Conservation (phyloP, 345 rosid species). For the Salix caprea region DNA sequence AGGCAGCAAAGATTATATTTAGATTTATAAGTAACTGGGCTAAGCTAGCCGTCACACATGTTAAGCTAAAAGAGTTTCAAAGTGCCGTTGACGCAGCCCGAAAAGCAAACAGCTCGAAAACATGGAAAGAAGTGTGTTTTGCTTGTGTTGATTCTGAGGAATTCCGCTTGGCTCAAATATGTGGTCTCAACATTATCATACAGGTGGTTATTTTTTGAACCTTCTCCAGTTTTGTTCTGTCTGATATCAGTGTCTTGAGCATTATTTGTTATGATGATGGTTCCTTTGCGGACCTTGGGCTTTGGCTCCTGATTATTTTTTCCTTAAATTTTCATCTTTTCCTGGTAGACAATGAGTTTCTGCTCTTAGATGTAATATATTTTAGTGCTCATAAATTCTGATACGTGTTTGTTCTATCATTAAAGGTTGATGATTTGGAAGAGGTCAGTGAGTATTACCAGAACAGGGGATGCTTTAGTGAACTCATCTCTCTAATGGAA, state of each 20-base stretch:
- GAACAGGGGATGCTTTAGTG: constrained; percentile 93
- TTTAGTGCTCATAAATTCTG: neutral
- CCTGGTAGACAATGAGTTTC: neutral
- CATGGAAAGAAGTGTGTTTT: constrained; percentile 96
- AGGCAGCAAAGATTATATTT: constrained; percentile 91
- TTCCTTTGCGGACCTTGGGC: neutral
- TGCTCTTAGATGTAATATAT: neutral
- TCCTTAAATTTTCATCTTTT: neutral
- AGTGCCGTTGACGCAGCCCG: constrained; percentile 98
- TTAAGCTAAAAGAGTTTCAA: constrained; percentile 86
- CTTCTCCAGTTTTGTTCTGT: neutral
- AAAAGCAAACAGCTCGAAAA: constrained; percentile 94
- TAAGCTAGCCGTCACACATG: constrained; percentile 86
- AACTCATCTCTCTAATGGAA: constrained; percentile 91
- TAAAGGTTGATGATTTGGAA: constrained; percentile 89
- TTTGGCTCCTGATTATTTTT: neutral
- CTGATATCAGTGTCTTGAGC: neutral
- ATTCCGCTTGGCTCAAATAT: constrained; percentile 86
- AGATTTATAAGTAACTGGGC: constrained; percentile 97
- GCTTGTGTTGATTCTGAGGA: constrained; percentile 97
- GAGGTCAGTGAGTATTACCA: constrained; percentile 94
- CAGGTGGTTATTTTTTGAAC: constrained; percentile 45
- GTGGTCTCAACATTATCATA: constrained; percentile 85
- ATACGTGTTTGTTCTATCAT: neutral
- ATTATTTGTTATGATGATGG: neutral